phyloP scores from a whole-genome alignment of 2,329 filamentous ascomycete genomes.

The Fusarium multiceps region DNA sequence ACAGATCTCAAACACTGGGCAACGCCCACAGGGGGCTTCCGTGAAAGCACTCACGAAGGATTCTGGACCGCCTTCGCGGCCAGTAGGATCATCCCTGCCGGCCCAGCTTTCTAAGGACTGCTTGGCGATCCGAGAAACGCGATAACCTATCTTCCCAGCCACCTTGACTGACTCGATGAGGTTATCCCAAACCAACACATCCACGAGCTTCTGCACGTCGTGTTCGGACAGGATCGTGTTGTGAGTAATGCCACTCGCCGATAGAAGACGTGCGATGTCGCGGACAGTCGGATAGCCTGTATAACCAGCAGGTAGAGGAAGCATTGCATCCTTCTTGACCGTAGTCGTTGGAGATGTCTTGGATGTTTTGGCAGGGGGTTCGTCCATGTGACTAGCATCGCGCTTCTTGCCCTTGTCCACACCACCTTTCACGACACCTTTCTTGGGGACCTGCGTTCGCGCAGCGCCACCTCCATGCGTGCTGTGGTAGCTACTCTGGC shows the following conservation, averaged over 20 bases:
- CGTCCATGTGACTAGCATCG: conserved; percentile 55
- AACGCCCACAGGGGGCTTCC: conserved; percentile 89
- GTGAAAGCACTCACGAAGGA: conserved; percentile 77
- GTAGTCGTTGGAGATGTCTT: conserved; percentile 39
- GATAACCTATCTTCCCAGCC: conserved; percentile 63
- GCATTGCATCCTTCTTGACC: conserved; percentile 53
- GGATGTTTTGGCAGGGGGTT: conserved; percentile 46
- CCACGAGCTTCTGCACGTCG: conserved; percentile 86
- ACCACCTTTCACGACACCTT: conserved; percentile 64
- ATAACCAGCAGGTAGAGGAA: conserved; percentile 74
- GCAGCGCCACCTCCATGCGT: conserved; percentile 48
- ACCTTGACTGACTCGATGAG: conserved; percentile 75
- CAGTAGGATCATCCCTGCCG: conserved; percentile 52
- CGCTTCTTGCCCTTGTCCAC: conserved; percentile 63
- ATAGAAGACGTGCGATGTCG: conserved; percentile 80
- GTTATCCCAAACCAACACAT: conserved; percentile 90
- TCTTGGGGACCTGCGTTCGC: conserved; percentile 64
- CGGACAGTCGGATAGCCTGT: conserved; percentile 82
- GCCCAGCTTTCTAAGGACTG: conserved; percentile 57
- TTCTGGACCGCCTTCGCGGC: conserved; percentile 54
- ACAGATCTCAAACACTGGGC: conserved; percentile 93
- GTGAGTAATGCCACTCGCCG: conserved; percentile 74
- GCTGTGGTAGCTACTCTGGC: conserved; percentile 74
- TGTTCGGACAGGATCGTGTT: conserved; percentile 76
- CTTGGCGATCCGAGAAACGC: conserved; percentile 62